Evolutionary conservation across 2,329 filamentous ascomycete species (phyloP).

Genomic region (Bipolaris zeicola): DNA sequence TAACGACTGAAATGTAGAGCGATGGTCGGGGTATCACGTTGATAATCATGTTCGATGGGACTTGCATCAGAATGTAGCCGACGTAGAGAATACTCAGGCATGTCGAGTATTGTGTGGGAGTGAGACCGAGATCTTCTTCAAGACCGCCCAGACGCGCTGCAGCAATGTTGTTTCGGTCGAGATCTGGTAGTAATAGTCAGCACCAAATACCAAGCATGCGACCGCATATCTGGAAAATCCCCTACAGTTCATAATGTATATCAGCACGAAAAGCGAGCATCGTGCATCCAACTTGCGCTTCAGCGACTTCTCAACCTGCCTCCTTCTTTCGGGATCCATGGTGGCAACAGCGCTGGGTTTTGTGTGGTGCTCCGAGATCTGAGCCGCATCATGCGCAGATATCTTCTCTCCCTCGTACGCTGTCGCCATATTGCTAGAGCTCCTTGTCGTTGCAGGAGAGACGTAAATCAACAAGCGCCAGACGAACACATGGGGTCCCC

Average conservation of each 20-base stretch:
- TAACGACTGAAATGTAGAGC: conserved; percentile 45
- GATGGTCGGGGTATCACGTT: conserved; percentile 43
- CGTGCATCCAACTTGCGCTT: conserved; percentile 43
- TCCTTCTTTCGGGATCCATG: conserved; percentile 39
- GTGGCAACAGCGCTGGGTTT: conserved; percentile 26
- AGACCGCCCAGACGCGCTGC: conserved; percentile 43
- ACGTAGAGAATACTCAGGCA: conserved; percentile 41
- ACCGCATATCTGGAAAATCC: background rate
- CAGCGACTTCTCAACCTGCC: conserved; percentile 41
- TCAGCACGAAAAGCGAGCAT: conserved; percentile 43
- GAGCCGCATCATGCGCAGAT: conserved; percentile 10
- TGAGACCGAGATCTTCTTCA: conserved; percentile 39
- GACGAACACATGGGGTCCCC: conserved; percentile 1
- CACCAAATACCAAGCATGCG: background rate
- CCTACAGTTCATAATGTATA: conserved; percentile 46
- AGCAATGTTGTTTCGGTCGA: conserved; percentile 42
- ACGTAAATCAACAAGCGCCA: background rate
- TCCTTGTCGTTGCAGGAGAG: background rate
- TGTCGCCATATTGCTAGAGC: conserved; percentile 12
- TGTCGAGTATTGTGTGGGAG: conserved; percentile 42
- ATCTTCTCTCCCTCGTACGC: conserved; percentile 15
- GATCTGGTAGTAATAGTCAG: conserved; percentile 1
- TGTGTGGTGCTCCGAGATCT: conserved; percentile 12
- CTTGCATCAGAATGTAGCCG: conserved; percentile 27
- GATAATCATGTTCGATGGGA: conserved; percentile 55